These are phyloP conservation scores for Pythium diclinum DNA, from an alignment of 352 stramenopile genomes.

Conservation along the genomic window DNA sequence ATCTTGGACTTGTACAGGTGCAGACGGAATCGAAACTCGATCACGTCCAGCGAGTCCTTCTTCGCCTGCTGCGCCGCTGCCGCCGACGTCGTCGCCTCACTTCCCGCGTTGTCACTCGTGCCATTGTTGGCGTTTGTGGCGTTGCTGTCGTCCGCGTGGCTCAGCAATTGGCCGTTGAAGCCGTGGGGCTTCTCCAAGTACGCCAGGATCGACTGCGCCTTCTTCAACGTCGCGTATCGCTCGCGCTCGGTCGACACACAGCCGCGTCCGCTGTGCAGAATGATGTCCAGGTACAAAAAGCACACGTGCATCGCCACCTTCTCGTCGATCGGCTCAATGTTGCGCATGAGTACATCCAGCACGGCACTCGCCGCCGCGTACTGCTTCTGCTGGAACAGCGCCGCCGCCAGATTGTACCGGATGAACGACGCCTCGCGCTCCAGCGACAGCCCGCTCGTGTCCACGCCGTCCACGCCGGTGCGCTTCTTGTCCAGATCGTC, in stretches of 20 bases:
- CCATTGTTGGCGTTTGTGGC: slow-evolving; percentile 19
- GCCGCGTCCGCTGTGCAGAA: slow-evolving; percentile 85
- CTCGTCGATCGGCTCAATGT: slow-evolving; percentile 90
- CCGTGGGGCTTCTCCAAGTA: slow-evolving; percentile 90
- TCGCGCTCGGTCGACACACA: slow-evolving; percentile 81
- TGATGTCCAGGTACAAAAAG: slow-evolving; percentile 91
- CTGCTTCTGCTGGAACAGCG: slow-evolving; percentile 88
- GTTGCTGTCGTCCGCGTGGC: slow-evolving; percentile 32
- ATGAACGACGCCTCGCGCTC: slow-evolving; percentile 86
- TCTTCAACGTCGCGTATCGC: slow-evolving; percentile 65
- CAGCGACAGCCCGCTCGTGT: slow-evolving; percentile 44
- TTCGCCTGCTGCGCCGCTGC: slow-evolving; percentile 48
- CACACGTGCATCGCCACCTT: slow-evolving; percentile 91
- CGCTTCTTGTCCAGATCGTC: slow-evolving; percentile 44
- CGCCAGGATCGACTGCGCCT: slow-evolving; percentile 81
- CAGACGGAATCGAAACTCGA: slow-evolving; percentile 89
- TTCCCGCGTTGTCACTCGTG: slow-evolving; percentile 19
- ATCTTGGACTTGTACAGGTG: slow-evolving; percentile 93
- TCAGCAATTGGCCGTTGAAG: slow-evolving; percentile 78
- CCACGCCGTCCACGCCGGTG: slow-evolving; percentile 22
- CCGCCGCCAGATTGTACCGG: slow-evolving; percentile 89
- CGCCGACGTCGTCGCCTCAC: slow-evolving; percentile 37
- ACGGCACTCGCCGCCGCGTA: slow-evolving; percentile 84
- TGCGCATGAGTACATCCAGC: slow-evolving; percentile 84
- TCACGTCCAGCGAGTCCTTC: slow-evolving; percentile 53